phyloP scores from a whole-genome alignment of 768 basidiomycete genomes.

The Podaxis sp. region DNA sequence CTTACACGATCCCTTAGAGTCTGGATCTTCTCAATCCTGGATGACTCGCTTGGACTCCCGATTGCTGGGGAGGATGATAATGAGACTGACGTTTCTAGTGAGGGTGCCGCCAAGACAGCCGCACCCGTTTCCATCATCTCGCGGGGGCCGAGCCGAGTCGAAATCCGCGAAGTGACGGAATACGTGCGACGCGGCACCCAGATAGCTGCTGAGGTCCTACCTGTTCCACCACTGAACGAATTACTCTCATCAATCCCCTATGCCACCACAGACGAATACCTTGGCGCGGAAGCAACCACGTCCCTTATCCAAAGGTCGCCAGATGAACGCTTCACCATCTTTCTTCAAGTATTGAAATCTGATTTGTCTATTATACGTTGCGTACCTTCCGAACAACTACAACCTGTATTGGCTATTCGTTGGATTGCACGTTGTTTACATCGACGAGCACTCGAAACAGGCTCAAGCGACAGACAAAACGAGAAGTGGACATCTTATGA shows the following conservation, averaged over 20 bases:
- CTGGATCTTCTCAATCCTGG: conserved; percentile 68
- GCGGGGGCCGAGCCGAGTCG: conserved; percentile 23
- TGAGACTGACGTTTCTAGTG: conserved; percentile 28
- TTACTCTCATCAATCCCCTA: conserved; percentile 40
- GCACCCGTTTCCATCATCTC: conserved; percentile 32
- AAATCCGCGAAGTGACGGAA: conserved; percentile 40
- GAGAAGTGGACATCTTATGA: conserved; percentile 72
- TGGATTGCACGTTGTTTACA: conserved; percentile 58
- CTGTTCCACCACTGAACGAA: conserved; percentile 44
- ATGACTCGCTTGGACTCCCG: conserved; percentile 65
- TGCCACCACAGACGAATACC: conserved; percentile 23
- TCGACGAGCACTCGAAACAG: conserved; percentile 46
- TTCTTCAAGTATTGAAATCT: conserved; percentile 57
- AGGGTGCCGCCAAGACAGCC: conserved; percentile 24
- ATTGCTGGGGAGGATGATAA: conserved; percentile 13
- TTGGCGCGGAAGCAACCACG: conserved; percentile 27
- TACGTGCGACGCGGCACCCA: conserved; percentile 72
- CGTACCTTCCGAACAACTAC: conserved; percentile 45
- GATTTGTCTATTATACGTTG: conserved; percentile 45
- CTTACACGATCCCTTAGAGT: conserved; percentile 60
- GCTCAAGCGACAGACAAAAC: conserved; percentile 53
- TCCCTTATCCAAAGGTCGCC: conserved; percentile 49
- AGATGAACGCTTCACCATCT: conserved; percentile 48
- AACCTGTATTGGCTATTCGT: conserved; percentile 56
- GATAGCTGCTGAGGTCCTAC: conserved; percentile 57